Base-by-base conservation (phyloP, 140 eudicot genomes). In the Oenanthe javanica region DNA sequence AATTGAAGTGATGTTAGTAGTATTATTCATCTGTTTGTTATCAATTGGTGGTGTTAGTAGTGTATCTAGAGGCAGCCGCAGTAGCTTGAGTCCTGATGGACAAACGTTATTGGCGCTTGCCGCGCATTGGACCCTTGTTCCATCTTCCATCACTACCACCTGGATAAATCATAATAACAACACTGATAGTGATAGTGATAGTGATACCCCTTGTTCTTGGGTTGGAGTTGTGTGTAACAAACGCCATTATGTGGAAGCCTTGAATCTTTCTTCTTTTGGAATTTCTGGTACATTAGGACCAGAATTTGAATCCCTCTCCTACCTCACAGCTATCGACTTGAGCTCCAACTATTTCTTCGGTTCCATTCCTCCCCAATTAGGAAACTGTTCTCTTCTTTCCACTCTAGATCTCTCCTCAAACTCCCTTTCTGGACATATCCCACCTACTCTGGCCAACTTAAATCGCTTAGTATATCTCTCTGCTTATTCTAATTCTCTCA, bases 161-260 rank as follows among this genome's bases (percentile, higher is more conserved):
- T 93, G 98, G 98, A 93, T 21, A 1, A 6, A 19, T 19, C 25
- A 18, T 21, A 8, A 87, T 77, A 83, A 86, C 55, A 88, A 96
- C 46, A 79, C 88, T 31, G 36, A 31, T 31, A 31, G 36, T 31
- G 36, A 31, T 31, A 31, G 36, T 31, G 36, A 31, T 31, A 31
- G 36, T 74, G 23, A 87, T 36, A 84, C 91, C 9, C 94, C 92
- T n/a, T 94, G 98, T 82, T 90, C 94, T 5, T 94, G 97, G 98
- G 79, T 72, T 71, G 98, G 98, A 25, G 91, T 94, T 69, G 51
- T 55, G 19, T 91, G 98, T 70, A 75, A 84, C 13, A 27, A 64
- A 67, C 73, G 45, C 73, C 77, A 87, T 47, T 79, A 50, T 75
- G 88, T 94, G 12, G 45, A 76, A 61, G 82, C 85, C 64, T 81